Evolutionary conservation across 2,329 filamentous ascomycete genomes (phyloP), one percentile per base, ranked within the genome.

Genomic region (Pyrenochaeta sp.): DNA sequence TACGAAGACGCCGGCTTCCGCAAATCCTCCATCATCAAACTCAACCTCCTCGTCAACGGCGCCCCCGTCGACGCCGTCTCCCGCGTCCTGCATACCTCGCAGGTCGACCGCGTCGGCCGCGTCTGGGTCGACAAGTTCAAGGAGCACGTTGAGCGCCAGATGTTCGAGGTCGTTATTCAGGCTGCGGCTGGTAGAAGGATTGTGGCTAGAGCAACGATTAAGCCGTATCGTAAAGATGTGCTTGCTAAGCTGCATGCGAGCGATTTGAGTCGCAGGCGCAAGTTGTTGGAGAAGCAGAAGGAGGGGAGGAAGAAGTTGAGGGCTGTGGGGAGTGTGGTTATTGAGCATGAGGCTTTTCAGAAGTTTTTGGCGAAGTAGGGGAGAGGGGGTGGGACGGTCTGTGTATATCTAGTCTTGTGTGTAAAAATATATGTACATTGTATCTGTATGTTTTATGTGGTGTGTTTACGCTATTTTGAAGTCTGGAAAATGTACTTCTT

Each of bases 111-210:
- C 13, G 77, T 96, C 4, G 94, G 91, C 4, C 81, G 90, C 34
- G 80, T 85, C 43, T 99, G 94, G 94, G 93, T 96, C 5, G 85
- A 83, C 27, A 96, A 96, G 72, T 97, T 99, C 79, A 97, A 96
- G 67, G 86, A 96, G 70, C 93, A 97, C 62, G 93, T 99, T 14
- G 89, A 96, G 63, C 80, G 94, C 13, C 94, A 99, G 71, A 94
- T 97, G 86, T 99, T 96, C 64, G 94, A 99, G 74, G 85, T 99
- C 15, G 79, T 97, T 42, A 97, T 99, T 53, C 94, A 99, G 72
- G 93, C 94, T 3, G 87, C 89, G 0, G 87, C 89, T 0, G 93
- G 92, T 3, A 85, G 84, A 58, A 83, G 87, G 36, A 86, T 99
- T 37, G 83, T 99, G 3, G 94, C 94, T 0, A 81, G 94, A 64